Percentiles rank a stretch among this genome's conserved stretches.
Conservation (phyloP, 1,284 basidiomycete species). For the Tremellales sp. region DNA sequence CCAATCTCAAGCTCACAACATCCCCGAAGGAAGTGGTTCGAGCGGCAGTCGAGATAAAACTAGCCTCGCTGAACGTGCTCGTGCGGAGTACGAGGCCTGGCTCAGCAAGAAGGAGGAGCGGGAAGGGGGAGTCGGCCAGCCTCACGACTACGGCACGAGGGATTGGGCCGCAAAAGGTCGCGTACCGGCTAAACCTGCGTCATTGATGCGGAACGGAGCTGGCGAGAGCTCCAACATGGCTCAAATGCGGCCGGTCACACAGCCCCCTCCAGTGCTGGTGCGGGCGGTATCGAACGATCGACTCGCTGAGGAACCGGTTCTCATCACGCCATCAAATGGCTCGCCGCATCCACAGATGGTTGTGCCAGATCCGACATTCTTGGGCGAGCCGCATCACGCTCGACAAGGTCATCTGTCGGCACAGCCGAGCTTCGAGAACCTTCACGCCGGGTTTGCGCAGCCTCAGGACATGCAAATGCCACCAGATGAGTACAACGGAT, state of each 20-base stretch:
- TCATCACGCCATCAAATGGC: neutral
- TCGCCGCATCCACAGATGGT: neutral
- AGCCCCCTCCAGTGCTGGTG: neutral
- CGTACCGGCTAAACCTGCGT: slow-evolving; percentile 17
- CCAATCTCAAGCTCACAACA: neutral
- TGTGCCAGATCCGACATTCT: neutral
- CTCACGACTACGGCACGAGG: slow-evolving; percentile 16
- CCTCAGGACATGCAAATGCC: neutral
- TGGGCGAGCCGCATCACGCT: neutral
- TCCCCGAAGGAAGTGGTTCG: slow-evolving; percentile 2
- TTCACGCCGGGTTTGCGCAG: neutral
- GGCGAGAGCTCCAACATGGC: neutral
- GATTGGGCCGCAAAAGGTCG: slow-evolving; percentile 26
- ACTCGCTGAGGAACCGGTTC: neutral
- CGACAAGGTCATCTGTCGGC: neutral
- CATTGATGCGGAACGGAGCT: neutral
- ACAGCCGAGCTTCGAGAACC: neutral
- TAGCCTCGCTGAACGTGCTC: slow-evolving; percentile 20
- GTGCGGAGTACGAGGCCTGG: slow-evolving; percentile 34
- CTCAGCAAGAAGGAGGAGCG: slow-evolving; percentile 23
- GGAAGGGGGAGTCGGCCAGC: slow-evolving; percentile 24
- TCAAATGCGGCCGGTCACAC: neutral
- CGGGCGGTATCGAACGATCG: neutral
- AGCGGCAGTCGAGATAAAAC: slow-evolving; percentile 11
- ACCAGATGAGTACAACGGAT: neutral